A percentile compares a stretch with the other conserved stretches of the same genome.
phyloP scores from a whole-genome alignment of 179 eudicot species.

The Actinidia arguta region DNA sequence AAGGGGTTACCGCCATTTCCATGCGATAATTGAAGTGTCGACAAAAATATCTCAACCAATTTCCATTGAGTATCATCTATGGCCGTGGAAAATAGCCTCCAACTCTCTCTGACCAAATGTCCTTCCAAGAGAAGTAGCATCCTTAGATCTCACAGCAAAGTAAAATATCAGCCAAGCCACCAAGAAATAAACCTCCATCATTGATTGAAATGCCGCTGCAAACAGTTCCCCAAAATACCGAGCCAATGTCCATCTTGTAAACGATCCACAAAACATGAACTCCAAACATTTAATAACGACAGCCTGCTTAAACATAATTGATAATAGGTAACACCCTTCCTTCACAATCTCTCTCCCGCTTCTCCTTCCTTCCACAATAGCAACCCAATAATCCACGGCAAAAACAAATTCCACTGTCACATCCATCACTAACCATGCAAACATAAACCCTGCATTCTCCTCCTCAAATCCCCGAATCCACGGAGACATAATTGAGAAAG shows the following conservation, averaged over 20 bases:
- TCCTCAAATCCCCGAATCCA: constrained; percentile 78
- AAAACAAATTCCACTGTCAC: constrained; percentile 73
- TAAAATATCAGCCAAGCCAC: constrained; percentile 86
- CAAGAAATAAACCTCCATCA: constrained; percentile 90
- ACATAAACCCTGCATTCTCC: constrained; percentile 79
- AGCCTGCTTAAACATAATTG: constrained; percentile 74
- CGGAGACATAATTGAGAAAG: constrained; percentile 73
- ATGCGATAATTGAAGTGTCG: constrained; percentile 25
- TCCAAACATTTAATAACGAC: constrained; percentile 78
- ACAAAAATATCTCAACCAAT: constrained; percentile 33
- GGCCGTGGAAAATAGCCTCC: constrained; percentile 72
- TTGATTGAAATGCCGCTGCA: constrained; percentile 69
- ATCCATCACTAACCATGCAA: constrained; percentile 78
- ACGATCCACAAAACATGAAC: constrained; percentile 78
- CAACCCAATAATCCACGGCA: constrained; percentile 89
- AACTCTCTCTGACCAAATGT: constrained; percentile 86
- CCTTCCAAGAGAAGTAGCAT: constrained; percentile 69
- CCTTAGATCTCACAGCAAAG: constrained; percentile 73
- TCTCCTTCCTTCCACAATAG: constrained; percentile 76
- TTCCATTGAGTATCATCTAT: constrained; percentile 46
- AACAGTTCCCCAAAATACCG: constrained; percentile 55
- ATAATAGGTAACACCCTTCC: constrained; percentile 84
- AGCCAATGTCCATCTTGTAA: constrained; percentile 68
- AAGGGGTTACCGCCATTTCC: constrained; percentile 38
- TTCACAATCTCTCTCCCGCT: constrained; percentile 90